A percentile compares a stretch with the other conserved stretches of the same genome.
phyloP scores from a whole-genome alignment of 2,329 filamentous ascomycete genomes.

The Fusarium brevicatenulatum region DNA sequence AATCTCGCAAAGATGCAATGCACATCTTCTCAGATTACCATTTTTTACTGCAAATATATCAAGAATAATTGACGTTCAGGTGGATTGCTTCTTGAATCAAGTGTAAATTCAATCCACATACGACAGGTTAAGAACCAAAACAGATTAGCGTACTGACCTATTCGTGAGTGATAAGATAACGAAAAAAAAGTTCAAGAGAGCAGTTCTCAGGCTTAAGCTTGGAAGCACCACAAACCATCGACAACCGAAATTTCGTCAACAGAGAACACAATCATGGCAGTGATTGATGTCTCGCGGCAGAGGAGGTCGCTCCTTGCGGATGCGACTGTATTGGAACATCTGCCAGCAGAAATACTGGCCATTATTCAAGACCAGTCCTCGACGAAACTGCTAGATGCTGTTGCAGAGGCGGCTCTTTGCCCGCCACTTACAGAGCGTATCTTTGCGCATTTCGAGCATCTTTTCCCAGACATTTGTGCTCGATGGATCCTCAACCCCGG shows the following conservation, averaged over 20 bases:
- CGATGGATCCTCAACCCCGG: slow-evolving; percentile 72
- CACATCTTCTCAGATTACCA: neutral
- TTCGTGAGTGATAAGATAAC: slow-evolving; percentile 31
- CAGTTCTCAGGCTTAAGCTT: slow-evolving; percentile 38
- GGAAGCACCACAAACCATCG: slow-evolving; percentile 39
- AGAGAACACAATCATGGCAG: slow-evolving; percentile 60
- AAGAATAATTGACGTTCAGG: neutral
- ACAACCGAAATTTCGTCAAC: slow-evolving; percentile 43
- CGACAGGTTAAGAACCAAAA: slow-evolving; percentile 13
- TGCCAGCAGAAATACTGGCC: slow-evolving; percentile 76
- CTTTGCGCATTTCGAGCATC: slow-evolving; percentile 77
- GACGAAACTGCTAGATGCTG: slow-evolving; percentile 74
- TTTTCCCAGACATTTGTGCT: slow-evolving; percentile 85
- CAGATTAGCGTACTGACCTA: slow-evolving; percentile 13
- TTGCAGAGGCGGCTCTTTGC: slow-evolving; percentile 75
- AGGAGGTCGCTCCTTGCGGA: slow-evolving; percentile 67
- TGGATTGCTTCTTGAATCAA: neutral
- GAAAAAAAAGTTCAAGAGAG: slow-evolving; percentile 53
- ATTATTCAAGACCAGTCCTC: slow-evolving; percentile 72
- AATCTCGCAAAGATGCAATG: neutral
- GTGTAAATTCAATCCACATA: neutral
- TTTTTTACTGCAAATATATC: too few species aligned
- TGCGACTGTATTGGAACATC: slow-evolving; percentile 62
- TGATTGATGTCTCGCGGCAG: slow-evolving; percentile 65
- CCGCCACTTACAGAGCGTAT: slow-evolving; percentile 76